Evolutionary conservation across 2,329 filamentous ascomycete genomes (phyloP).

Genomic region (Aureobasidium vineae): DNA sequence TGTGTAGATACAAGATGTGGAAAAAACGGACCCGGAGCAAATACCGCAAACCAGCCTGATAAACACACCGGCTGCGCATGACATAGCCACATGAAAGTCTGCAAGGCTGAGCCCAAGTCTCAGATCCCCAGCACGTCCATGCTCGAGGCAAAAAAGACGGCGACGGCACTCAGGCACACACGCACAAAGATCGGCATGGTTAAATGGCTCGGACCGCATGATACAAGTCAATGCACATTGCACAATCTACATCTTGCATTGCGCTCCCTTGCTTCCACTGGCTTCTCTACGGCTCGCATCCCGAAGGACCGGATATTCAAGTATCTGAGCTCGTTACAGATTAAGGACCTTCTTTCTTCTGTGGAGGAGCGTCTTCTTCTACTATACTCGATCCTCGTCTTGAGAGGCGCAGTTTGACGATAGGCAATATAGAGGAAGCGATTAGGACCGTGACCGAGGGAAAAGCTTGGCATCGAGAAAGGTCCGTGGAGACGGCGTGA

Average conservation of each 20-base stretch:
- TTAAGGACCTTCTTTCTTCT: background rate
- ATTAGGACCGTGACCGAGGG: background rate
- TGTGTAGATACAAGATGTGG: no score
- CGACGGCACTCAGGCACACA: background rate
- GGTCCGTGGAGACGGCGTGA: background rate
- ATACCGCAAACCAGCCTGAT: background rate
- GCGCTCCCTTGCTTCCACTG: background rate
- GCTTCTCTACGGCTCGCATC: background rate
- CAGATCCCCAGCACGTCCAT: background rate
- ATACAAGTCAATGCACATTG: background rate
- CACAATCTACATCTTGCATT: background rate
- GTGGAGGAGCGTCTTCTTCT: background rate
- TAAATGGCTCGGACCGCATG: background rate
- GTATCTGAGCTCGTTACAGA: background rate
- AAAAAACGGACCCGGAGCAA: no score
- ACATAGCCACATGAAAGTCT: background rate
- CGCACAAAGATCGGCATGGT: background rate
- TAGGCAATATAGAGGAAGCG: background rate
- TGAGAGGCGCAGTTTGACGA: background rate
- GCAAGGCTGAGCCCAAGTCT: background rate
- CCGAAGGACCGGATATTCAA: background rate
- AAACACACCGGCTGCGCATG: background rate
- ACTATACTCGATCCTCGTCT: background rate
- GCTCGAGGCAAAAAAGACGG: background rate
- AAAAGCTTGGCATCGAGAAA: slow-evolving; percentile 4